Base-by-base conservation (phyloP, 2,329 filamentous ascomycete genomes). In the Knoxdaviesia capensis region DNA sequence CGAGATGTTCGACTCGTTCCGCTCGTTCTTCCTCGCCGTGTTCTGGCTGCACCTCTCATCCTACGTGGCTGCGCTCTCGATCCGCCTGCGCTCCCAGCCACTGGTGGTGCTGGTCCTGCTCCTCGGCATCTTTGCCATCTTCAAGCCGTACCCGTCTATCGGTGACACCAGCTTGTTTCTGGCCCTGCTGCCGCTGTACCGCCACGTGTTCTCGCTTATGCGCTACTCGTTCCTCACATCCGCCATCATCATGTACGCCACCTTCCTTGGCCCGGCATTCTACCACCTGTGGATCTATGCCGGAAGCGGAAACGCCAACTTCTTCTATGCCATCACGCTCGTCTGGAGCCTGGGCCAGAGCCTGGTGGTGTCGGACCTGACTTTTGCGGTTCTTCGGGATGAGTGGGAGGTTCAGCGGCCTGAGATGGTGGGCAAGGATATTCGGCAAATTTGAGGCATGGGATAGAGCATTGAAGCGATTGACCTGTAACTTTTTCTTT, bases 261-360 rank as follows among this genome's bases (percentile, higher is more conserved):
- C 79, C 3, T 78, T 94, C 47, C 69, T 98, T 0, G 90, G 90
- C 0, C 90, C 90, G 1, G 86, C 87, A 0, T 98, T 98, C 56
- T 94, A 96, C 57, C 79, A 98, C 55, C 66, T 98, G 5, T 98
- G 90, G 90, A 88, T 98, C 44, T 98, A 96, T 54, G 90, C 90
- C 3, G 90, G 90, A 40, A 94, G 86, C 44, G 90, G 90, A 31
- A 98, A 98, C 53, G 90, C 90, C 45, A 98, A 98, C 57, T 98
- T 98, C 63, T 98, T 98, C 63, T 98, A 98, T 56, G 90, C 90
- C 49, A 96, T 98, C 52, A 98, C 90, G 0, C 64, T 98, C n/a
- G 90, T 98, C 0, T 98, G 90, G 90, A 93, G 85, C 54, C 59
- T 98, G 29, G 90, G 85, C 0, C 69, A 93, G 50, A 87, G 86